Base-by-base conservation (phyloP, 345 rosid species). In the Schrenkiella parvula region DNA sequence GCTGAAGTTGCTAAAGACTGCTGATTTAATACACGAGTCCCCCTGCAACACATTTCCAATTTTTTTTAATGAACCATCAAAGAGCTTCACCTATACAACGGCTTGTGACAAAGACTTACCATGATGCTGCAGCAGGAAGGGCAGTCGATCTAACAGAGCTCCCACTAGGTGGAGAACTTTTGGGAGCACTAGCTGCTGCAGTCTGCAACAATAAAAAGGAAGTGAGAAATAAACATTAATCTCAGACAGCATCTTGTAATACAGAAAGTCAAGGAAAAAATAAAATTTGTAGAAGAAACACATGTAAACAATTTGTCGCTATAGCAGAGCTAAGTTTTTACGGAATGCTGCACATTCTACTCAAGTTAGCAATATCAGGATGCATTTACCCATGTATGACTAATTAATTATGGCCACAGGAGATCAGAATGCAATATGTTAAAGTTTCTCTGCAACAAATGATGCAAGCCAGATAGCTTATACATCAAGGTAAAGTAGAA, bases 101-200 rank as follows among this genome's bases (percentile, higher is more conserved):
- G 54, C 37, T 37, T 21, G 37, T 15, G 19, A 19, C 26, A 39
- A 59, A 57, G 38, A 39, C 53, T 61, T 86, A 90, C 98, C 97
- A 93, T 68, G 98, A 84, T 4, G 97, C 92, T 60, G 92, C 96
- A 44, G 92, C 89, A 75, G 98, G 98, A 65, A 93, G 96, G 43
- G 82, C 82, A 25, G 75, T 58, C 5, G 90, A 76, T 83, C 84
- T 83, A 58, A 80, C 66, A 46, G 81, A 56, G 78, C 83, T 85
- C 76, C 87, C 89, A 79, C 83, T 83, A 68, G 93, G 88, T 21
- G 88, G 84, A 51, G 95, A 84, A 77, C 74, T 70, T 79, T 74
- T 88, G 54, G 81, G 68, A 56, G 62, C 63, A 18, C 68, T 76
- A 22, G 67, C 23, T 19, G 68, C 18, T 17, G 80, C 42, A 71